phyloP scores from a whole-genome alignment of 78 protist species.

The Dictyostelium capitatum region DNA sequence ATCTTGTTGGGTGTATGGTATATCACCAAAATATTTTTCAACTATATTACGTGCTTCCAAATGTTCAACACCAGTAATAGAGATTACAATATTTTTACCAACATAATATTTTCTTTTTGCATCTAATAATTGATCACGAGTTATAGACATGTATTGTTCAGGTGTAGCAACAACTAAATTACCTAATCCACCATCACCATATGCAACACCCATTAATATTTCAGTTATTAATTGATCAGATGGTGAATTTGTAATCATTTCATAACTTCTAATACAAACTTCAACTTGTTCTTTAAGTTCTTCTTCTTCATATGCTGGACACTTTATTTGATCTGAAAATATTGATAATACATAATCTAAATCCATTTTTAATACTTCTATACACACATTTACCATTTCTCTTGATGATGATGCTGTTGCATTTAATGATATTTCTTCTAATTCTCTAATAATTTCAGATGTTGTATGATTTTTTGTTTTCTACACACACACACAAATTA shows the following conservation, averaged over 20 bases:
- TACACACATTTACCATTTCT: conserved; percentile 10
- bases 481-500: conserved; percentile 4
- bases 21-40: conserved; percentile 22
- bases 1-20: conserved; percentile 13
- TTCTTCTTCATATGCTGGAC: conserved; percentile 20
- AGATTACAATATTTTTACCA: conserved; percentile 60
- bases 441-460: conserved; percentile 27
- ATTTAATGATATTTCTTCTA: conserved; percentile 40
- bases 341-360: conserved; percentile 37
- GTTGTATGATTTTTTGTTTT: conserved; percentile 41
- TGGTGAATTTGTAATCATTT: background rate
- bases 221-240: conserved; percentile 20
- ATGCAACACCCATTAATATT: conserved; percentile 21
- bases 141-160: background rate
- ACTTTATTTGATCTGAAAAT: conserved; percentile 45
- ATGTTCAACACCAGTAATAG: conserved; percentile 57
- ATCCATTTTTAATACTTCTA: conserved; percentile 54
- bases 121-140: background rate
- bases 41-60: conserved; percentile 1
- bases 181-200: conserved; percentile 55
- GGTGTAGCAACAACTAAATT: background rate
- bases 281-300: conserved; percentile 34
- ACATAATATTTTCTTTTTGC: background rate
- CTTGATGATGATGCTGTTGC: conserved; percentile 14
- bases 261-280: background rate